Evolutionary conservation across 495 filamentous ascomycete species (phyloP).

Genomic region (Extremus antarcticus): DNA sequence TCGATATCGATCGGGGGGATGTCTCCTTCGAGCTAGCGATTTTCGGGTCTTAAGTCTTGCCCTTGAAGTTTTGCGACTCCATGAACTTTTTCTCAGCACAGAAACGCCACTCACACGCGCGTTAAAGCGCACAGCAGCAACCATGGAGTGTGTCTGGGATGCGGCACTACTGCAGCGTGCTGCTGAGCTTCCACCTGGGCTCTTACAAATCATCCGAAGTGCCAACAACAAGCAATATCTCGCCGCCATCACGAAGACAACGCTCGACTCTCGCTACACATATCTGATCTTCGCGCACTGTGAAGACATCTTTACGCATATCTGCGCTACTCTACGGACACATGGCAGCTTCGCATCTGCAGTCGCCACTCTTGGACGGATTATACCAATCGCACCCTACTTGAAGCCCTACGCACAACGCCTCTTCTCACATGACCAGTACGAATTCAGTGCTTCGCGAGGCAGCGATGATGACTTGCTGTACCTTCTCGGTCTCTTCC

Average conservation of each 20-base stretch:
- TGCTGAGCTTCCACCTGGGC: conserved; percentile 42
- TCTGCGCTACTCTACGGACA: conserved; percentile 63
- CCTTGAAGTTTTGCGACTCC: too few relatives aligned
- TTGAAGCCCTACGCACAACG: conserved; percentile 43
- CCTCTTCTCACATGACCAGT: conserved; percentile 8
- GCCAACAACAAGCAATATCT: conserved; percentile 55
- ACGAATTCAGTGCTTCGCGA: not conserved
- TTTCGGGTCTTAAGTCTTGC: not conserved
- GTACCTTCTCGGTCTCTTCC: conserved; percentile 58
- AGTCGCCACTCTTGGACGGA: conserved; percentile 63
- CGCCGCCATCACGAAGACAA: conserved; percentile 53
- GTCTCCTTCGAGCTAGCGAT: not conserved
- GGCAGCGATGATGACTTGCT: conserved; percentile 3
- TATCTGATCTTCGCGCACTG: conserved; percentile 58
- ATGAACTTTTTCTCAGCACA: too few relatives aligned
- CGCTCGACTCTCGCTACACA: conserved; percentile 55
- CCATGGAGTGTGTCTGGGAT: conserved; percentile 28
- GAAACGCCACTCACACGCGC: not conserved
- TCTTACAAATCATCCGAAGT: conserved; percentile 51
- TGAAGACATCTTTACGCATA: conserved; percentile 61
- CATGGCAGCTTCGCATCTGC: conserved; percentile 39
- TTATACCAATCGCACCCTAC: conserved; percentile 68
- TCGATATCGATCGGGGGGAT: too few relatives aligned
- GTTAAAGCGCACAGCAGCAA: too few relatives aligned
- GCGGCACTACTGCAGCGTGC: conserved; percentile 4